Percentiles rank a stretch among this genome's conserved stretches.
These are phyloP conservation scores for Epicoccum nigrum DNA, from an alignment of 2,329 filamentous ascomycete species.

Conservation along the genomic window DNA sequence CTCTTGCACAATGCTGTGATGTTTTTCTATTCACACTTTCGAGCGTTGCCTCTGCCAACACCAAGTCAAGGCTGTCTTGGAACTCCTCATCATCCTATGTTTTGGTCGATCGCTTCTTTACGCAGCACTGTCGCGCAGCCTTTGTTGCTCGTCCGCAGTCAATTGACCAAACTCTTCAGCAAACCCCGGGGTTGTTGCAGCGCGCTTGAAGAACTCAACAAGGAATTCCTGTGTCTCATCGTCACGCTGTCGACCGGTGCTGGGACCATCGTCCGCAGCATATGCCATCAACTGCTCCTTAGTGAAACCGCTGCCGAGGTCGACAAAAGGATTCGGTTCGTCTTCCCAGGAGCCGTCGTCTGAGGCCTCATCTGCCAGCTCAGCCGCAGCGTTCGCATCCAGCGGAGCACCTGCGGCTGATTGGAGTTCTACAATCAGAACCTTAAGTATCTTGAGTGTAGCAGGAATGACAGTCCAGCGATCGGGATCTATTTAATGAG, in stretches of 20 bases:
- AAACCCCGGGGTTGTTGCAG: slow-evolving; percentile 61
- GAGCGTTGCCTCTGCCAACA: background rate
- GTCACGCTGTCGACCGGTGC: slow-evolving; percentile 69
- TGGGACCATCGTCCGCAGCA: slow-evolving; percentile 60
- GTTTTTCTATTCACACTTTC: slow-evolving; percentile 1
- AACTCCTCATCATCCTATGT: background rate
- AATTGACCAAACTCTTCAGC: slow-evolving; percentile 61
- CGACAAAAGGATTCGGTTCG: slow-evolving; percentile 72
- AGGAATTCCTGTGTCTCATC: slow-evolving; percentile 90
- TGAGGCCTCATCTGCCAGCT: slow-evolving; percentile 73
- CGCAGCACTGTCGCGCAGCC: slow-evolving; percentile 51
- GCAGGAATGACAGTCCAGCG: slow-evolving; percentile 87
- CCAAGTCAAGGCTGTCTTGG: background rate
- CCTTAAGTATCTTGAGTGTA: slow-evolving; percentile 93
- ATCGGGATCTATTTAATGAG: slow-evolving; percentile 71
- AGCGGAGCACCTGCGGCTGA: slow-evolving; percentile 73
- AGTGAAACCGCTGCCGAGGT: slow-evolving; percentile 66
- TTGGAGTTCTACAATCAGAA: slow-evolving; percentile 88
- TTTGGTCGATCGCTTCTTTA: slow-evolving; percentile 8
- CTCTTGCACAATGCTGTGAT: background rate
- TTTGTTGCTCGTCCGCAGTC: slow-evolving; percentile 60
- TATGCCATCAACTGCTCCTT: slow-evolving; percentile 78
- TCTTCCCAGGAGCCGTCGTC: slow-evolving; percentile 76
- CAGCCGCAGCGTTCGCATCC: slow-evolving; percentile 65
- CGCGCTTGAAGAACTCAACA: slow-evolving; percentile 75